phyloP scores from a whole-genome alignment of 169 alveolate genomes.

The Cryptosporidium felis region DNA sequence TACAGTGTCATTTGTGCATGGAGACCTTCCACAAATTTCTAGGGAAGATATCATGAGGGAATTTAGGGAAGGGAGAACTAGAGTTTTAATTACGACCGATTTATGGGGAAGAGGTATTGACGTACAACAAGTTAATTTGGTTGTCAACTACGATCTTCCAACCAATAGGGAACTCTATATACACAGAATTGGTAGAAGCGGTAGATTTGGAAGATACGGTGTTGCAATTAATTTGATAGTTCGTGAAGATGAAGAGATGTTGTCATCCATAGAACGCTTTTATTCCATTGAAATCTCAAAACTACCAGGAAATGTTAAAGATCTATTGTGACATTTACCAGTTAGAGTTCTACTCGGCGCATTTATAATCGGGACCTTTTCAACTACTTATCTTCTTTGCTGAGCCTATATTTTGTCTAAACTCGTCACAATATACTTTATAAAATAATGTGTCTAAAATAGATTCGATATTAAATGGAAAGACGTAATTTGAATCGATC shows the following conservation, averaged over 20 bases:
- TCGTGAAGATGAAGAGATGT: slow-evolving; percentile 32
- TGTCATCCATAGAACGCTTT: slow-evolving; percentile 16
- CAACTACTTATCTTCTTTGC: not conserved
- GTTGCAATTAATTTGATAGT: slow-evolving; percentile 95
- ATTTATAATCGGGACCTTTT: not conserved
- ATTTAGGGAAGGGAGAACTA: slow-evolving; percentile 94
- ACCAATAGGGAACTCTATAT: slow-evolving; percentile 95
- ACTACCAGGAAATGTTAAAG: slow-evolving; percentile 18
- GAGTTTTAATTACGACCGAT: slow-evolving; percentile 98
- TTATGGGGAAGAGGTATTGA: slow-evolving; percentile 99
- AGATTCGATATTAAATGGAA: slow-evolving; percentile 23
- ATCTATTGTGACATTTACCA: not conserved
- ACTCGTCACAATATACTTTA: not conserved
- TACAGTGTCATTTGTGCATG: slow-evolving; percentile 96
- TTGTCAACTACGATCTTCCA: slow-evolving; percentile 98
- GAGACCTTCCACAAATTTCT: slow-evolving; percentile 96
- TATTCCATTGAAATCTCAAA: slow-evolving; percentile 34
- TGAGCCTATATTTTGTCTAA: not conserved
- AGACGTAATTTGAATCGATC: not conserved
- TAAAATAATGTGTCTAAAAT: not conserved
- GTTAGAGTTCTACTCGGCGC: not conserved
- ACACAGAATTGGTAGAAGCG: slow-evolving; percentile 99
- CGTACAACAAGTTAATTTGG: slow-evolving; percentile 98
- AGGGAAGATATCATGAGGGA: slow-evolving; percentile 97
- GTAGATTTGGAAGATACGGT: slow-evolving; percentile 99